Evolutionary conservation across 208 protist genomes (phyloP), one percentile per base, ranked within the genome.

Genomic region (Leishmania tarentolae): DNA sequence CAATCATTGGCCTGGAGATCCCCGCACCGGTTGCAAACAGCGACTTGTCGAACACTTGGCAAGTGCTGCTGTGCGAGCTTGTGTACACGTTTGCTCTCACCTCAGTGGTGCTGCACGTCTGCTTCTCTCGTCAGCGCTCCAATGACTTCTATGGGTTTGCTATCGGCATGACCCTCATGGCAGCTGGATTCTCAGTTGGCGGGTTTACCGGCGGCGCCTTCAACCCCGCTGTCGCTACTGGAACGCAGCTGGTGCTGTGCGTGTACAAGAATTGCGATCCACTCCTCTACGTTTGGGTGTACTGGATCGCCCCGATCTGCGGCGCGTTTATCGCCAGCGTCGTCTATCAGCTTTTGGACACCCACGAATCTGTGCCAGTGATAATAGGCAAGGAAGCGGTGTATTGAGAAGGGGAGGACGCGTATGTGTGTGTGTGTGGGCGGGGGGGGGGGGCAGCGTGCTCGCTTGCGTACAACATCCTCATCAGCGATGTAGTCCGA

Each of bases 121-220:
- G 86, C 80, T 96, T 92, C 83, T 97, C 94, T 8, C 86, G 92
- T 35, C 92, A 96, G 79, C 93, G 91, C 65, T 91, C 82, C 50
- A 97, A 97, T 81, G 94, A 95, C 44, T 97, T 97, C 59, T 94
- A 95, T 61, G 92, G 91, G 7, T 92, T 98, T 76, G 87, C 88
- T 4, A 95, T 97, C 74, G 91, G 90, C 40, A 89, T 96, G 83
- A 87, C 72, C 1, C 78, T 98, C 44, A 89, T 90, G 78, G 69
- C 91, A 28, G 93, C 94, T 4, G 90, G 88, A n/a, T 92, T 97
- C 74, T 84, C 93, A 3, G 89, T 96, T 0, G 90, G 89, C 46
- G 88, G 90, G 11, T 90, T 92, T 70, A 94, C 86, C 11, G 85
- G 86, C 13, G 91, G 91, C 28, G 90, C 92, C 66, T 95, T 97